phyloP scores from a whole-genome alignment of 2,329 filamentous ascomycete genomes.

The Colletotrichum sp. region DNA sequence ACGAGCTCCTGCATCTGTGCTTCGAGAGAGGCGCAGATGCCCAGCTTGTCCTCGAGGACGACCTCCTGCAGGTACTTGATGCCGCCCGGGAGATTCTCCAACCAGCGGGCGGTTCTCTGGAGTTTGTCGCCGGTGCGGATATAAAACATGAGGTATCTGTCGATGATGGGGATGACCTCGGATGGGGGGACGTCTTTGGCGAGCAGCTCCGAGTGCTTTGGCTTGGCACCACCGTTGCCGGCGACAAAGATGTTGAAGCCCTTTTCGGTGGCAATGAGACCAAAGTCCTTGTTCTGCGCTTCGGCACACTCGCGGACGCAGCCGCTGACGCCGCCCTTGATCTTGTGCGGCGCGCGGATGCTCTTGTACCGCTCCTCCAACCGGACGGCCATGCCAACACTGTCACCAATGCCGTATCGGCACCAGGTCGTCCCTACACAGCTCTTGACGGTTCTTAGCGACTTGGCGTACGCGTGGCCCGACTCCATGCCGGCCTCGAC shows the following conservation, averaged over 20 bases:
- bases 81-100: slow-evolving; percentile 83
- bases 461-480: slow-evolving; percentile 90
- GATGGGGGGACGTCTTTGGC: slow-evolving; percentile 86
- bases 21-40: slow-evolving; percentile 84
- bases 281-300: slow-evolving; percentile 93
- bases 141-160: slow-evolving; percentile 92
- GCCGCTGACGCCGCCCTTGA: slow-evolving; percentile 88
- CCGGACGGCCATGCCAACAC: slow-evolving; percentile 87
- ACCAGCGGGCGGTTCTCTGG: slow-evolving; percentile 87
- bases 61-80: slow-evolving; percentile 84
- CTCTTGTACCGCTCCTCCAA: slow-evolving; percentile 92
- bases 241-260: slow-evolving; percentile 93
- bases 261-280: slow-evolving; percentile 89
- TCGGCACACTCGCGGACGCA: slow-evolving; percentile 94
- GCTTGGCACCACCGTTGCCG: slow-evolving; percentile 88
- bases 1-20: slow-evolving; percentile 88
- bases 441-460: slow-evolving; percentile 86
- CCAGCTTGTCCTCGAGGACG: slow-evolving; percentile 83
- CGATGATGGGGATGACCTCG: slow-evolving; percentile 82
- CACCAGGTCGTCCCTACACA: slow-evolving; percentile 95
- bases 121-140: slow-evolving; percentile 91
- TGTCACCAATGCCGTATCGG: slow-evolving; percentile 86
- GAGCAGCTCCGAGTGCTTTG: slow-evolving; percentile 80
- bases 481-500: slow-evolving; percentile 88
- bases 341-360: slow-evolving; percentile 86